phyloP scores from a whole-genome alignment of 768 basidiomycete genomes.

The Epithele typhae region DNA sequence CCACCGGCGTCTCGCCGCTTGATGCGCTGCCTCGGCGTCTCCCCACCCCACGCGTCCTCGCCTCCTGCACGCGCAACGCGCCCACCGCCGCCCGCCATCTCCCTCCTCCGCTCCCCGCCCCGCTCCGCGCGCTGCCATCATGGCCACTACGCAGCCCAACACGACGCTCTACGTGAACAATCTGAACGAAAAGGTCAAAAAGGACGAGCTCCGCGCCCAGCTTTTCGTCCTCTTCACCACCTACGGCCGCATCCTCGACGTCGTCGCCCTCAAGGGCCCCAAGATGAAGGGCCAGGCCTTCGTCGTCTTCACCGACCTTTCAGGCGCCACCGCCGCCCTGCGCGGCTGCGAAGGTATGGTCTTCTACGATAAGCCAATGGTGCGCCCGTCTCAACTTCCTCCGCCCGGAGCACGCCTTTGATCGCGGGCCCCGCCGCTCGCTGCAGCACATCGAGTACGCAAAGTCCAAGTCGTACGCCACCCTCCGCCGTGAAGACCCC shows the following conservation, averaged over 20 bases:
- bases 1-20: background rate
- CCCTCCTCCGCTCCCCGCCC: background rate
- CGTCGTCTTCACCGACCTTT: conserved; percentile 90
- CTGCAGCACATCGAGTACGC: conserved; percentile 87
- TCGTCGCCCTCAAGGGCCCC: conserved; percentile 80
- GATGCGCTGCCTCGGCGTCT: background rate
- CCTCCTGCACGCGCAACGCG: background rate
- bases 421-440: conserved; percentile 9
- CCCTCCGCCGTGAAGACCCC: conserved; percentile 72
- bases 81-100: background rate
- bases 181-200: conserved; percentile 89
- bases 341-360: conserved; percentile 88
- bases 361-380: conserved; percentile 91
- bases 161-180: conserved; percentile 90
- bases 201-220: conserved; percentile 79
- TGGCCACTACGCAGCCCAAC: conserved; percentile 67
- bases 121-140: conserved; percentile 1
- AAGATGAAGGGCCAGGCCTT: conserved; percentile 95
- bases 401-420: conserved; percentile 23
- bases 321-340: conserved; percentile 88
- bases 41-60: background rate
- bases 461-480: conserved; percentile 85
- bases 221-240: conserved; percentile 88
- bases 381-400: conserved; percentile 37
- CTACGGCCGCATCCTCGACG: conserved; percentile 90